Conservation (phyloP, 495 filamentous ascomycete genomes). For the Penicillium lagena region DNA sequence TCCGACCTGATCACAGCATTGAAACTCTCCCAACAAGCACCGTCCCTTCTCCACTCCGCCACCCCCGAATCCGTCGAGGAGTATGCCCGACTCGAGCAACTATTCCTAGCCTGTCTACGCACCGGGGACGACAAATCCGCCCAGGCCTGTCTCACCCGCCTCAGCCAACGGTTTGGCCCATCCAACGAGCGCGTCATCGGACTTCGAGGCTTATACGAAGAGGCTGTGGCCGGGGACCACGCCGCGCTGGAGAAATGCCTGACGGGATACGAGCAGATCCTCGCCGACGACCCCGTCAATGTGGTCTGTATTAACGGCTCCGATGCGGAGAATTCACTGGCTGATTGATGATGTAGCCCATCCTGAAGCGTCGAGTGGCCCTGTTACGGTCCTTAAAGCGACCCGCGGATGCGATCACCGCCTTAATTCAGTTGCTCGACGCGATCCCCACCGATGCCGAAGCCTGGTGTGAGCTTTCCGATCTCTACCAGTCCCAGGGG, state of each 20-base stretch:
- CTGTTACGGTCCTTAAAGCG: conserved; percentile 67
- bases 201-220: conserved; percentile 73
- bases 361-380: conserved; percentile 79
- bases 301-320: conserved; percentile 47
- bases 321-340: conserved; percentile 3
- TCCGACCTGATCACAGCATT: conserved; percentile 49
- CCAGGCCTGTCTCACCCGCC: conserved; percentile 60
- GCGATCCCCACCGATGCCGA: conserved; percentile 86
- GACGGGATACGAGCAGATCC: conserved; percentile 66
- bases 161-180: conserved; percentile 73
- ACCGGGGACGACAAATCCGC: conserved; percentile 79
- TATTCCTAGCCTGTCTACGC: conserved; percentile 76
- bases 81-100: conserved; percentile 79
- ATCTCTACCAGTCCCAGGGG: conserved; percentile 73
- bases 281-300: conserved; percentile 72
- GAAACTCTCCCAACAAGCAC: conserved; percentile 71
- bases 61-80: conserved; percentile 65
- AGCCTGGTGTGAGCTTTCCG: conserved; percentile 86
- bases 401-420: conserved; percentile 63
- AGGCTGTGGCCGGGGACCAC: conserved; percentile 66
- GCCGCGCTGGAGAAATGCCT: conserved; percentile 60
- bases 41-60: conserved; percentile 52
- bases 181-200: conserved; percentile 80
- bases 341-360: conserved; percentile 47
- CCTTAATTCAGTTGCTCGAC: conserved; percentile 68